A percentile compares a stretch with the other conserved stretches of the same genome.
phyloP scores from a whole-genome alignment of 2,329 filamentous ascomycete species.

The Colletotrichum limetticola region DNA sequence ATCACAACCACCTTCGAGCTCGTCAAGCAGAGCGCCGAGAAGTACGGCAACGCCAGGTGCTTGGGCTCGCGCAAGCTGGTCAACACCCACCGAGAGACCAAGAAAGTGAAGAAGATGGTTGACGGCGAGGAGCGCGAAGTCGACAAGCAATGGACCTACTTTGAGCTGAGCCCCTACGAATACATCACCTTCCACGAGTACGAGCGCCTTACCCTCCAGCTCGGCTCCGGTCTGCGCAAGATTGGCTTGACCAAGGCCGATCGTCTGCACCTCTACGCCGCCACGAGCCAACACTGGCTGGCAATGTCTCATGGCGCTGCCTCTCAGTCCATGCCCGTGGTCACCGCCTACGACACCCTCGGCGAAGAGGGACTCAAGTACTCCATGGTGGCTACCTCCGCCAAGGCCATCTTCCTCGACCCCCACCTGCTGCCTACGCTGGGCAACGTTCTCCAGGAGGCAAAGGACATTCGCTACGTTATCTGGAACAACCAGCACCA shows the following conservation, averaged over 20 bases:
- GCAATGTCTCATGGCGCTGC: conserved; percentile 62
- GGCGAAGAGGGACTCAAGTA: conserved; percentile 81
- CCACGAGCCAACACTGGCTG: conserved; percentile 70
- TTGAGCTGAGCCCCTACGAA: conserved; percentile 82
- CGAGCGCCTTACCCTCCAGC: conserved; percentile 72
- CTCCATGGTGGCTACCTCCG: conserved; percentile 77
- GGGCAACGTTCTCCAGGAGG: conserved; percentile 63
- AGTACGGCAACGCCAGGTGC: conserved; percentile 73
- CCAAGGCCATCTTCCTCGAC: conserved; percentile 70
- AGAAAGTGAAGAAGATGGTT: conserved; percentile 89
- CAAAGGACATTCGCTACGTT: conserved; percentile 59
- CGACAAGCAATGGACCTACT: conserved; percentile 90
- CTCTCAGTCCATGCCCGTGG: conserved; percentile 84
- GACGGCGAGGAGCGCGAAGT: conserved; percentile 83
- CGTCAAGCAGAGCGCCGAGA: conserved; percentile 72
- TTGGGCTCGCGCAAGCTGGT: conserved; percentile 79
- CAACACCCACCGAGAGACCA: conserved; percentile 82
- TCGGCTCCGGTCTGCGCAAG: conserved; percentile 78
- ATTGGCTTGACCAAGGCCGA: conserved; percentile 76
- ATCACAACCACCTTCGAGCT: conserved; percentile 82
- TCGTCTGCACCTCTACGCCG: conserved; percentile 82
- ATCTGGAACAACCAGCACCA: conserved; percentile 67
- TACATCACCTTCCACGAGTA: conserved; percentile 85
- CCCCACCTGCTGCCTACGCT: conserved; percentile 69
- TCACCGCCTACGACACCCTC: conserved; percentile 86